phyloP scores from a whole-genome alignment of 257 asterid genomes.

The Ajuga chamaepitys region DNA sequence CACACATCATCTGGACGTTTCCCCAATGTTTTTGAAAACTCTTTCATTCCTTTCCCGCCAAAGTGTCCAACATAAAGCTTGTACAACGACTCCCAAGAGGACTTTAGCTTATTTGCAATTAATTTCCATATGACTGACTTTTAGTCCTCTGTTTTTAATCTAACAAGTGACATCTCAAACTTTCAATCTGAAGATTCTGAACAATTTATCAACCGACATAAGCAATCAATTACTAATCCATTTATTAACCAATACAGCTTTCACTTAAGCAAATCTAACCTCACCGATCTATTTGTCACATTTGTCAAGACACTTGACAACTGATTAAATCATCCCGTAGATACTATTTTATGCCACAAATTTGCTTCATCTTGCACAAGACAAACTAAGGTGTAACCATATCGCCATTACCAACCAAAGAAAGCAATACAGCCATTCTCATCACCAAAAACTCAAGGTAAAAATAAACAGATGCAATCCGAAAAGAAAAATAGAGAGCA shows the following conservation, averaged over 20 bases:
- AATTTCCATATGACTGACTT: neutral
- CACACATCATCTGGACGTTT: no score
- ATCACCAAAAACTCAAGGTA: neutral
- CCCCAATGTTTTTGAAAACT: no score
- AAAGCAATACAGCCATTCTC: neutral
- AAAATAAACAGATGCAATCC: neutral
- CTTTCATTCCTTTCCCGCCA: no score
- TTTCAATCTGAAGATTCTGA: neutral
- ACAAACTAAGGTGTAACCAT: neutral
- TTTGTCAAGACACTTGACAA: neutral
- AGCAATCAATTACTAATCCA: neutral
- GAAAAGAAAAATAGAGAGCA: neutral
- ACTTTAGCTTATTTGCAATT: no score
- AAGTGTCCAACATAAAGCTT: no score
- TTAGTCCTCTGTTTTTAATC: neutral
- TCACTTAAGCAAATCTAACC: neutral
- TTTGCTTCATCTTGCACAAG: neutral
- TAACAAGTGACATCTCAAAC: neutral
- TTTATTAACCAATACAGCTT: neutral
- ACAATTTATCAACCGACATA: no score
- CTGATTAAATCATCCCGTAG: neutral
- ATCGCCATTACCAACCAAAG: neutral
- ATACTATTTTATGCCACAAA: neutral
- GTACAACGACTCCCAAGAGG: no score
- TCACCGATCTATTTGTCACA: neutral